Conservation (phyloP, 202 grass and related monocot genomes). For the Carex arenaria region DNA sequence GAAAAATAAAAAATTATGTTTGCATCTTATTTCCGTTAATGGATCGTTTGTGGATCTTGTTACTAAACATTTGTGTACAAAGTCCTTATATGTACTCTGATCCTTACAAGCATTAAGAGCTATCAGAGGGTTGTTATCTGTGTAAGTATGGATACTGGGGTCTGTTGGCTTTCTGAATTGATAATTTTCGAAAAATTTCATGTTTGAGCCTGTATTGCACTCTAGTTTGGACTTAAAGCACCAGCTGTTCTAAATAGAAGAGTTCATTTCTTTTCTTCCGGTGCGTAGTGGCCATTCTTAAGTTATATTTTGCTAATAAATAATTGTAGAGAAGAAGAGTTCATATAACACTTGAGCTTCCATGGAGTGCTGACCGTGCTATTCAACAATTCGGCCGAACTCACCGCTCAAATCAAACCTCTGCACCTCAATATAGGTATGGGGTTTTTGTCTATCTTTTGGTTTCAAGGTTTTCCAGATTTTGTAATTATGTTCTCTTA, state of each 20-base stretch:
- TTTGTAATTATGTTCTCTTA: constrained; percentile 26
- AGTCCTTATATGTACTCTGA: neutral
- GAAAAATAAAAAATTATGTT: neutral
- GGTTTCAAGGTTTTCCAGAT: neutral
- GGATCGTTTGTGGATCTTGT: neutral
- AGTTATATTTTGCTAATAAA: constrained; percentile 1
- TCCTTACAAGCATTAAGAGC: neutral
- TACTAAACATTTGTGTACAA: neutral
- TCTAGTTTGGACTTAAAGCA: neutral
- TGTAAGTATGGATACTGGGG: neutral
- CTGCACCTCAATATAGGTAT: constrained; percentile 95
- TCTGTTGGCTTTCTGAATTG: neutral
- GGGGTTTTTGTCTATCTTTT: constrained; percentile 16
- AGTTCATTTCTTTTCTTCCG: neutral
- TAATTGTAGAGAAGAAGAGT: constrained; percentile 81
- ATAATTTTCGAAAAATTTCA: neutral
- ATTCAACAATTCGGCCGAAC: constrained; percentile 99
- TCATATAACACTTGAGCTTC: constrained; percentile 97
- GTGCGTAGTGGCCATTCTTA: neutral
- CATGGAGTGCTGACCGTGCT: constrained; percentile 98
- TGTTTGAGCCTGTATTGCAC: neutral
- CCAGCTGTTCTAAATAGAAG: neutral
- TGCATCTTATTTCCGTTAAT: neutral
- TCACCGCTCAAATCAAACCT: constrained; percentile 99
- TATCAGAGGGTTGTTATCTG: neutral